phyloP scores from a whole-genome alignment of 129 eudicot genomes.

The Kitagawia praeruptora region DNA sequence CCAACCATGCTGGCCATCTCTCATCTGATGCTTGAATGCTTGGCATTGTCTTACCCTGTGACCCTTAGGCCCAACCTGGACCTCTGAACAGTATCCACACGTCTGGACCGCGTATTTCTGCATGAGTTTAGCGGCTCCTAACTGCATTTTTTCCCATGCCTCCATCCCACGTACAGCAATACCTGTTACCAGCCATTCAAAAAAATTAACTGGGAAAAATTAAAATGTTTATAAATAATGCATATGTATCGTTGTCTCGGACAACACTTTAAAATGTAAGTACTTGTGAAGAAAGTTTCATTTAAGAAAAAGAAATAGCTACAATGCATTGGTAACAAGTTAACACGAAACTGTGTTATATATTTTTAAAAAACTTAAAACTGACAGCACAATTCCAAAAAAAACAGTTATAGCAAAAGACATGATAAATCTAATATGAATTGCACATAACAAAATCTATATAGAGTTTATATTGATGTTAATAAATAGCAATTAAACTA shows the following conservation, averaged over 20 bases:
- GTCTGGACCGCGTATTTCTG: slow-evolving; percentile 34
- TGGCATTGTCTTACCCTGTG: slow-evolving; percentile 44
- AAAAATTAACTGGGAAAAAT: neutral
- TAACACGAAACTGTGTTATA: neutral
- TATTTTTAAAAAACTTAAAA: too few species aligned
- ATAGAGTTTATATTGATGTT: too few species aligned
- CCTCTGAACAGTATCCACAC: slow-evolving; percentile 44
- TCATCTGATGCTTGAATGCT: slow-evolving; percentile 45
- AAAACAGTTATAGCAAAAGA: neutral
- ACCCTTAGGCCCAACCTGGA: slow-evolving; percentile 47
- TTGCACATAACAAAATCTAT: neutral
- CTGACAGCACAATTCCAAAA: too few species aligned
- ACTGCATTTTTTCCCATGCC: slow-evolving; percentile 24
- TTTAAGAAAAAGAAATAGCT: neutral
- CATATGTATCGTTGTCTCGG: neutral
- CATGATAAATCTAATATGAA: neutral
- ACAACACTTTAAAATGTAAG: neutral
- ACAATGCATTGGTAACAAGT: neutral
- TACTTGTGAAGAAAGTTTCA: neutral
- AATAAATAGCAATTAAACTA: neutral
- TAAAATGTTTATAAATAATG: neutral
- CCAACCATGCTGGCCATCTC: slow-evolving; percentile 51
- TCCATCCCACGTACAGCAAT: slow-evolving; percentile 30
- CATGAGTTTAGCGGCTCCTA: slow-evolving; percentile 29
- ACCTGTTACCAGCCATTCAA: slow-evolving; percentile 12